Evolutionary conservation across 345 rosid species (phyloP), one percentile per base, ranked within the genome.

Genomic region (Bruguiera parviflora): DNA sequence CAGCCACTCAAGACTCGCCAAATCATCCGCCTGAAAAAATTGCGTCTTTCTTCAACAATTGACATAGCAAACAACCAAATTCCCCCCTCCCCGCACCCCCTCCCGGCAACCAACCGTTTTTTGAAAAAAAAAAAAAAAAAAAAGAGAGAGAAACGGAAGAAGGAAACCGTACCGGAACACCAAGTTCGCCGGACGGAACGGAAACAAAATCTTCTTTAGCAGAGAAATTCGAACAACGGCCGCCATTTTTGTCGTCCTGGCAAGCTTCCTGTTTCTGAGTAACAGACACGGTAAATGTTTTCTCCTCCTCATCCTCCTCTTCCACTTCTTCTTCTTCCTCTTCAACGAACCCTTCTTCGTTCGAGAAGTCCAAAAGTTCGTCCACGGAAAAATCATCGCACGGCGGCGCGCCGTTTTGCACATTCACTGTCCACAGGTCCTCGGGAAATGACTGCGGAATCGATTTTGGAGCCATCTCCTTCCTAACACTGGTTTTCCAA

Each of bases 1-100:
- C 64, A 94, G 59, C 98, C 97, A 93, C 61, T 90, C 97, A 10
- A 94, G 91, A 75, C 83, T 77, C 39, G 74, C 87, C 66, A 86
- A 73, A 64, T 91, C 97, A 73, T 85, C 97, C 67, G 78, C 84
- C 98, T 93, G 78, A 58, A 71, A 79, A 70, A 74, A 63, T 58
- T 10, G 15, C 43, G 46, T 1, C 72, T 80, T 58, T 4, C 39
- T 32, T 70, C 32, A 46, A 25, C 55, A 27, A 64, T 56, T 56
- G 3, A 32, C 59, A 58, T 64, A 52, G 43, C 49, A 25, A 62
- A 65, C 59, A 65, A 49, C 37, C 19, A 3, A 43, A 31, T 10
- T 32, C 64, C 18, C 28, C 21, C 6, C 8, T 2, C 25, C 16
- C 57, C 39, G 16, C 43, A 68, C 7, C 39, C 13, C 2, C 4